Percentiles rank a stretch among this genome's conserved stretches.
phyloP scores from a whole-genome alignment of 306 rosid genomes.

The Purshia tridentata region DNA sequence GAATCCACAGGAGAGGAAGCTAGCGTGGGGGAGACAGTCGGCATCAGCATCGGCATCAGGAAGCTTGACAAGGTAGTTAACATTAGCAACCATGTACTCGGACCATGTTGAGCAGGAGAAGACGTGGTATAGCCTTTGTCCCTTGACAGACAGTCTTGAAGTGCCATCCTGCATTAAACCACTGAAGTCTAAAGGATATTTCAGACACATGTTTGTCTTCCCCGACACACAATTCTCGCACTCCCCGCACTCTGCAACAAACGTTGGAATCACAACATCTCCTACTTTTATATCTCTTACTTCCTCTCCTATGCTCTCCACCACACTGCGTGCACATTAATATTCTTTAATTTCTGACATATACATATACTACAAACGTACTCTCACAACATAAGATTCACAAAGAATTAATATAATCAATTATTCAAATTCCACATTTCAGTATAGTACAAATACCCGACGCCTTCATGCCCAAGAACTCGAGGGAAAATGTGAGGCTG shows the following conservation, averaged over 20 bases:
- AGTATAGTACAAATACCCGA: constrained; percentile 33
- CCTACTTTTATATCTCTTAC: constrained; percentile 26
- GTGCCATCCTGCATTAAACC: constrained; percentile 30
- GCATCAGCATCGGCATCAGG: background rate
- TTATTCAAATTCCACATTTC: too few relatives aligned
- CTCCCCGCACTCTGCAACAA: constrained; percentile 29
- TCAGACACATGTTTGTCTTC: constrained; percentile 31
- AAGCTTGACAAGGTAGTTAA: constrained; percentile 23
- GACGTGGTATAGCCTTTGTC: constrained; percentile 23
- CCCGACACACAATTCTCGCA: constrained; percentile 35
- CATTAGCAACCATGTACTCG: constrained; percentile 32
- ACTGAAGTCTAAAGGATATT: constrained; percentile 5
- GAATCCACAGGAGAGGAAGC: constrained; percentile 46
- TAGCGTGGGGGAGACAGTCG: constrained; percentile 21
- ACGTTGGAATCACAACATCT: constrained; percentile 36
- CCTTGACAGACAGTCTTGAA: constrained; percentile 29
- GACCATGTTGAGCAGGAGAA: constrained; percentile 40
- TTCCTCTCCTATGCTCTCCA: constrained; percentile 35
- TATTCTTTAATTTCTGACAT: too few relatives aligned
- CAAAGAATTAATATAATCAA: too few relatives aligned
- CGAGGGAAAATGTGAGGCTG: constrained; percentile 42
- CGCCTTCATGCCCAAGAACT: constrained; percentile 62
- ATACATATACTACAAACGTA: too few relatives aligned
- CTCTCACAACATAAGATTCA: too few relatives aligned
- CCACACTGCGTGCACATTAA: constrained; percentile 11